phyloP scores from a whole-genome alignment of 2,329 filamentous ascomycete genomes.

The Apiospora phragmitis region DNA sequence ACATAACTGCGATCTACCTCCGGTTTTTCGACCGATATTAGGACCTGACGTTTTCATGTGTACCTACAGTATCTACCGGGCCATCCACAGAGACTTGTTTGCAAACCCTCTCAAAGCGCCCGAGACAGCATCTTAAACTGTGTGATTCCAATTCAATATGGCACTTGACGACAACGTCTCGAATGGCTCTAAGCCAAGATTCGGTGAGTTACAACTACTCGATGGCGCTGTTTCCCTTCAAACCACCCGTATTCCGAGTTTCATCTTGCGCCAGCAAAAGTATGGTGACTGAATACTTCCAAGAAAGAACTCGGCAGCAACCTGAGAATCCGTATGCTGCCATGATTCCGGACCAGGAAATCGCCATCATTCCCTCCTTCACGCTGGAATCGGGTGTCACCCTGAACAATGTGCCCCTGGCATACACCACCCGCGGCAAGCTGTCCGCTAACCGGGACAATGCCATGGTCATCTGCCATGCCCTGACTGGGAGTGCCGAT shows the following conservation, averaged over 20 bases:
- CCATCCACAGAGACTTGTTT: not conserved
- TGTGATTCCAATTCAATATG: not conserved
- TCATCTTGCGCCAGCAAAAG: constrained; percentile 30
- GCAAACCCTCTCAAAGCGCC: not conserved
- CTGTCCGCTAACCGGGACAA: constrained; percentile 62
- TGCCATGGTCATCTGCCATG: constrained; percentile 79
- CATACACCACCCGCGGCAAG: constrained; percentile 65
- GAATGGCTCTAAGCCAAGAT: constrained; percentile 26
- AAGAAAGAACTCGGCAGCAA: constrained; percentile 68
- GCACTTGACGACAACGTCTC: constrained; percentile 16
- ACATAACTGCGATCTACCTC: not conserved
- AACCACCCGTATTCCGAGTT: not conserved
- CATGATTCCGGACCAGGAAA: constrained; percentile 85
- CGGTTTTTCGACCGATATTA: not conserved
- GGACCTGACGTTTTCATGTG: not conserved
- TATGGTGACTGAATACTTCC: constrained; percentile 61
- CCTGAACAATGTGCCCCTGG: constrained; percentile 72
- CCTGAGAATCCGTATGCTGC: constrained; percentile 88
- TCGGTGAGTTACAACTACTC: constrained; percentile 32
- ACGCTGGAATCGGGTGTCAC: constrained; percentile 89
- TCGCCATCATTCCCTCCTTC: constrained; percentile 85
- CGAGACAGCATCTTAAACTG: constrained; percentile 5
- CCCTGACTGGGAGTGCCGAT: constrained; percentile 81
- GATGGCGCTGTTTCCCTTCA: not conserved
- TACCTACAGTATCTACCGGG: not conserved